Evolutionary conservation across 73 alveolate genomes (phyloP), one percentile per base, ranked within the genome.

Genomic region (Durusdinium trenchii): DNA sequence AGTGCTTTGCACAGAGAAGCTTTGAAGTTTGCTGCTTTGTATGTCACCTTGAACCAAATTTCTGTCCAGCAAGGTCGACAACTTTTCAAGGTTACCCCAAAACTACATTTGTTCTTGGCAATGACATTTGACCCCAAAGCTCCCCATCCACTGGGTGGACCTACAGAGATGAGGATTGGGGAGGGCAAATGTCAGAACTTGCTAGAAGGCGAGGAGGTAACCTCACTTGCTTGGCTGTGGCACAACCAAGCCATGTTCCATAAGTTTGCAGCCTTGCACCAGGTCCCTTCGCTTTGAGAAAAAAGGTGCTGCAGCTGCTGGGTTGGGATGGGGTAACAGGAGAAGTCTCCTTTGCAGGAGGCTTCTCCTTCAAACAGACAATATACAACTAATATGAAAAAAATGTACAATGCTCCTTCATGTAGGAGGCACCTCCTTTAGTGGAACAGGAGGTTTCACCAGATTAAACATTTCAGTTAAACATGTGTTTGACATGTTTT

Each of bases 101-200:
- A 67, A 67, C 40, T 67, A 28, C 79, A 67, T 67, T 67, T 67
- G 40, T 67, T 67, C 40, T 67, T 67, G 79, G 79, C 14, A 67
- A 67, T 67, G 79, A 67, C 79, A 10, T 67, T 67, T 10, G 43
- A 67, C 26, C 79, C 79, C 79, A 67, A 10, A 16, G 26, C 79
- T 16, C 43, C 43, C 79, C 79, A 67, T 67, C 79, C 26, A 67
- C 79, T 67, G 79, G 79, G 40, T 67, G 79, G 79, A 67, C 79
- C 42, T 67, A 67, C 79, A 67, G 79, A 67, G 79, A 67, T 67
- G 79, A 67, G 40, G 79, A 67, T 67, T 67, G 79, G 79, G 79
- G 79, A 16, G 79, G 79, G 26, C 79, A 67, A 67, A 67, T 64
- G 79, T 9, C 79, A 64, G 79, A 64, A 64, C 79, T 64, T 64